Evolutionary conservation across 2,329 filamentous ascomycete species (phyloP), one percentile per base, ranked within the genome.

Genomic region (Monilinia fructigena): DNA sequence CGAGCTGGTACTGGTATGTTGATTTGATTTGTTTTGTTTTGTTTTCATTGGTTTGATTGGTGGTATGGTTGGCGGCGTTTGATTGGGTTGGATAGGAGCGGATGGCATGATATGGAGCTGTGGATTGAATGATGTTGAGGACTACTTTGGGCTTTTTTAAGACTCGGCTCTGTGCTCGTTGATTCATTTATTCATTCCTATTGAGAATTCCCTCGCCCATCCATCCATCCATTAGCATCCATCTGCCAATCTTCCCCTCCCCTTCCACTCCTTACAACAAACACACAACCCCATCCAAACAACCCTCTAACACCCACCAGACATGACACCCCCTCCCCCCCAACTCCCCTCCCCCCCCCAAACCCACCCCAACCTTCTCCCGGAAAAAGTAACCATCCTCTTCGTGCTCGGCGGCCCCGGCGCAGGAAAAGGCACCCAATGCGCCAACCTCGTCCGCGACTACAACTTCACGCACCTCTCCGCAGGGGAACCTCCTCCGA

Each of bases 341-440:
- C 70, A 72, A 70, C 79, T 80, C 75, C 78, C 79, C 68, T 79
- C 82, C 70, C 82, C 84, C 84, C 40, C 77, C 80, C 69, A 89
- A 89, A 77, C 76, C 70, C 61, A 78, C 76, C 10, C 89, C 93
- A 5, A 86, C 87, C 75, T 97, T 96, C 84, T 88, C 86, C 81
- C 89, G 60, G 75, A 86, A 66, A 83, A 93, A 68, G 91, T 96
- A 42, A 95, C 92, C n/a, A 93, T 98, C 67, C 82, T 99, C 78
- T 98, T 97, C 82, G 92, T 98, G 70, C 92, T 99, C 69, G 94
- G 94, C 78, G 95, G 95, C 2, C 95, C 95, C 18, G 95, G 95
- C 71, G 92, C 93, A 70, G 95, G 95, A 74, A 99, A 99, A 79
- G 95, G 95, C 74, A 99, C 95, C 3, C 94, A 99, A 80, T 98